Evolutionary conservation across 106 monocot genomes (phyloP).

Genomic region (Posidonia australis): DNA sequence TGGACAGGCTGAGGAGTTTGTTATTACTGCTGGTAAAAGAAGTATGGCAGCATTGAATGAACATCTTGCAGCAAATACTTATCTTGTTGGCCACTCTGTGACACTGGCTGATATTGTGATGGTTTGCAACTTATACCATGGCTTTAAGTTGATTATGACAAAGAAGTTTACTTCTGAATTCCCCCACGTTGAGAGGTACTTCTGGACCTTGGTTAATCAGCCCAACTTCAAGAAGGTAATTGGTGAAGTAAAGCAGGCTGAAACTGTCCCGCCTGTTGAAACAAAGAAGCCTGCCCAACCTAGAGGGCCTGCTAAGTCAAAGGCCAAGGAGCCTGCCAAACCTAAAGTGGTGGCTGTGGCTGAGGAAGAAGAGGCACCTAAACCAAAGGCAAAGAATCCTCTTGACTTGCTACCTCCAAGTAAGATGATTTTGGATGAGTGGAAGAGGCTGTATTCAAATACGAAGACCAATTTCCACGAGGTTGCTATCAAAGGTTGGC

Average conservation of each 20-base stretch:
- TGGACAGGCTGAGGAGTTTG: constrained; percentile 53
- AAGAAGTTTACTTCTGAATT: constrained; percentile 63
- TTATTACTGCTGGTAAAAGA: constrained; percentile 49
- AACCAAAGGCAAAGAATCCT: constrained; percentile 66
- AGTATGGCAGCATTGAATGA: constrained; percentile 44
- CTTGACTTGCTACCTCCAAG: constrained; percentile 74
- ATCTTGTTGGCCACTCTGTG: constrained; percentile 56
- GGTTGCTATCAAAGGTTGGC: constrained; percentile 72
- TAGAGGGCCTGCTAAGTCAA: constrained; percentile 40
- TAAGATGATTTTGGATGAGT: constrained; percentile 80
- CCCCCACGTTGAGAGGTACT: constrained; percentile 79
- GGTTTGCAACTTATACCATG: constrained; percentile 55
- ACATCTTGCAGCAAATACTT: constrained; percentile 61
- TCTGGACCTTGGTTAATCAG: constrained; percentile 81
- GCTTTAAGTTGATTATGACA: constrained; percentile 36
- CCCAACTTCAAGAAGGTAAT: constrained; percentile 53
- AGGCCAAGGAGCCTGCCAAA: constrained; percentile 43
- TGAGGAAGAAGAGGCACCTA: constrained; percentile 63
- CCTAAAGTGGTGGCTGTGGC: constrained; percentile 33
- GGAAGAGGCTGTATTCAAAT: constrained; percentile 88
- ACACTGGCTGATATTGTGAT: constrained; percentile 69
- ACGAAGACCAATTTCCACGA: constrained; percentile 86
- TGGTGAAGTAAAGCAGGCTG: constrained; percentile 59
- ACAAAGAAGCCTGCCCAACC: constrained; percentile 43
- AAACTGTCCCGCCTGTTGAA: constrained; percentile 41